Percentiles rank a stretch among this genome's conserved stretches.
phyloP scores from a whole-genome alignment of 352 stramenopile species.

The Globisporangium echinulatum region DNA sequence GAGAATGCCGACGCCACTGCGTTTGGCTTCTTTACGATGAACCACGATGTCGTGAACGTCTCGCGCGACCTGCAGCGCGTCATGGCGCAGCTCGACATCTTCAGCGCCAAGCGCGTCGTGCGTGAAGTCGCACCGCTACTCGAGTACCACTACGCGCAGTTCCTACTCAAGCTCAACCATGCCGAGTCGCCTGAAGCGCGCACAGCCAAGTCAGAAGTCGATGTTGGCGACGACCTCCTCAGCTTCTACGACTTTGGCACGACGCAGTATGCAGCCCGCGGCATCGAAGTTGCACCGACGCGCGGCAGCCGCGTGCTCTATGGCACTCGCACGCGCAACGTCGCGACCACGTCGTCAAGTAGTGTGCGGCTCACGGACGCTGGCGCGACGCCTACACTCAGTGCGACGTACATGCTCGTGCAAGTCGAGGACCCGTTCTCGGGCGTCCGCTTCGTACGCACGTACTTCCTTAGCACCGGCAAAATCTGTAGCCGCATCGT shows the following conservation, averaged over 20 bases:
- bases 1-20: conserved; percentile 21
- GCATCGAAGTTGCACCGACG: conserved; percentile 17
- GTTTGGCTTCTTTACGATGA: conserved; percentile 72
- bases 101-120: conserved; percentile 43
- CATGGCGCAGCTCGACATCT: conserved; percentile 46
- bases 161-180: conserved; percentile 65
- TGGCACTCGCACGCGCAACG: conserved; percentile 34
- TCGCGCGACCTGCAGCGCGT: conserved; percentile 24
- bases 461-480: conserved; percentile 64
- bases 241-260: conserved; percentile 81
- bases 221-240: conserved; percentile 58
- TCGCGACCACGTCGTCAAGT: conserved; percentile 27
- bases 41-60: conserved; percentile 57
- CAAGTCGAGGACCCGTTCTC: conserved; percentile 69
- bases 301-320: conserved; percentile 59
- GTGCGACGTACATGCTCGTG: conserved; percentile 60
- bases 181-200: conserved; percentile 38
- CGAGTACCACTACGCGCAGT: conserved; percentile 52
- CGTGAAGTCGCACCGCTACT: conserved; percentile 50
- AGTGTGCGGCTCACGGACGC: conserved; percentile 27
- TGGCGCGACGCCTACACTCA: conserved; percentile 12
- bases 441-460: conserved; percentile 50
- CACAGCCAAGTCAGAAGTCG: conserved; percentile 34
- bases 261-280: conserved; percentile 46
- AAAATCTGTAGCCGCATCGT: conserved; percentile 41